Conservation (phyloP, 192 early-diverging fungal genomes). For the Geosiphon pyriformis region DNA sequence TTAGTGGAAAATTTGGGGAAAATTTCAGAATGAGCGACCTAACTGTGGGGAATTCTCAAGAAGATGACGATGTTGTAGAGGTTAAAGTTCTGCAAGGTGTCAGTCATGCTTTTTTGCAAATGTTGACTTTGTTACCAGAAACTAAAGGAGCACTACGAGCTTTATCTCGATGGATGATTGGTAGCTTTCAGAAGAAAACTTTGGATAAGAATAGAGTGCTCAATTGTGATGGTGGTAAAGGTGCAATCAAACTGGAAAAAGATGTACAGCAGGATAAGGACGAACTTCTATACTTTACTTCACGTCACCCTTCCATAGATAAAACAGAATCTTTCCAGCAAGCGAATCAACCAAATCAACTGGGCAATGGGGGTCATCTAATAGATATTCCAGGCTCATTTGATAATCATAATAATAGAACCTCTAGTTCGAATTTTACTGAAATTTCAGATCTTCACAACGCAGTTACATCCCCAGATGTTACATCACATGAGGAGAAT, state of each 20-base stretch:
- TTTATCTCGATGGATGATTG: slow-evolving; percentile 25
- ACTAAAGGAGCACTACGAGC: slow-evolving; percentile 43
- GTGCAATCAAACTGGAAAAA: not conserved
- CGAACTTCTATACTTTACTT: not conserved
- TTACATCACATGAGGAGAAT: not conserved
- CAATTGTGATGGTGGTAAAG: not conserved
- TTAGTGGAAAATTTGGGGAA: slow-evolving; percentile 27
- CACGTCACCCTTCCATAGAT: not conserved
- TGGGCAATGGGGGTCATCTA: not conserved
- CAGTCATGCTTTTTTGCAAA: slow-evolving; percentile 58
- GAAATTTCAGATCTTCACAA: not conserved
- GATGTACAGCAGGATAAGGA: not conserved
- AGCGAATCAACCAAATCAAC: not conserved
- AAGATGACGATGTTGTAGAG: slow-evolving; percentile 46
- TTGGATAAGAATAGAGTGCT: not conserved
- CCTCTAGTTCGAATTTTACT: not conserved
- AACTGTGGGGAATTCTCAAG: slow-evolving; percentile 3
- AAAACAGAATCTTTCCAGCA: not conserved
- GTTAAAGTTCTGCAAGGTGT: slow-evolving; percentile 73
- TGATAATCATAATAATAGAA: not conserved
- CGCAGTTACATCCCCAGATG: slow-evolving; percentile 5
- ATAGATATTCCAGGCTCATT: too few relatives aligned
- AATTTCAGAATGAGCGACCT: slow-evolving; percentile 36
- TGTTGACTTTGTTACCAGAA: slow-evolving; percentile 72
- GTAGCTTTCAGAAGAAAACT: slow-evolving; percentile 3